Conservation (phyloP, 2,329 filamentous ascomycete species). For the Pseudogymnoascus sp. region DNA sequence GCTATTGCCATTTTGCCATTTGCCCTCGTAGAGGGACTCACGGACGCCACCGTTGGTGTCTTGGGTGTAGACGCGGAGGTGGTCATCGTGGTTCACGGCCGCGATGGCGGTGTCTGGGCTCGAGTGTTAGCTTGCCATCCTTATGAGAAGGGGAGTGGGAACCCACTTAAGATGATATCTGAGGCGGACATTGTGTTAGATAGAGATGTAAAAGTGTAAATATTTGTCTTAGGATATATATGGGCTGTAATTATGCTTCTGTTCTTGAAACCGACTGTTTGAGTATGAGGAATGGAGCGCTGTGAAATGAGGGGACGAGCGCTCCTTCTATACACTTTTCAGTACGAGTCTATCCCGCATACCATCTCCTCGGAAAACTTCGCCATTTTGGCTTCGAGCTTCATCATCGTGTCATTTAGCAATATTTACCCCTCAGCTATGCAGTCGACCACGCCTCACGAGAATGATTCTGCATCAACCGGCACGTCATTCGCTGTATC, state of each 20-base stretch:
- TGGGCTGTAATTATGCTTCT: neutral
- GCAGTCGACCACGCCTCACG: neutral
- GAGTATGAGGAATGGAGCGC: neutral
- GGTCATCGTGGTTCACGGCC: slow-evolving; percentile 11
- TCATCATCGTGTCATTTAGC: neutral
- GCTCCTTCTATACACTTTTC: neutral
- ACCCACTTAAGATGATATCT: neutral
- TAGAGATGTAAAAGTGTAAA: neutral
- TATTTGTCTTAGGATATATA: neutral
- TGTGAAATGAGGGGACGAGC: neutral
- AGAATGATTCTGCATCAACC: neutral
- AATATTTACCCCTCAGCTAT: neutral
- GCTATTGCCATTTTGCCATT: slow-evolving; percentile 11
- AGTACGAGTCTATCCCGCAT: neutral
- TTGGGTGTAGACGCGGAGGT: slow-evolving; percentile 13
- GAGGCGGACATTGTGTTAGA: neutral
- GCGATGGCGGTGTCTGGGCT: slow-evolving; percentile 10
- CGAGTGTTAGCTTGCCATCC: neutral
- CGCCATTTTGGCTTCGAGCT: neutral
- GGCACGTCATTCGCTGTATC: neutral
- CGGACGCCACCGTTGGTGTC: slow-evolving; percentile 13
- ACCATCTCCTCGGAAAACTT: neutral
- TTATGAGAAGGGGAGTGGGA: neutral
- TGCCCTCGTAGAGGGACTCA: slow-evolving; percentile 11
- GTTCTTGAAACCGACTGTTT: neutral